Evolutionary conservation across 1,139 yeast genomes (phyloP), one percentile per base, ranked within the genome.

Genomic region (Debaryomyces psychrophilus): DNA sequence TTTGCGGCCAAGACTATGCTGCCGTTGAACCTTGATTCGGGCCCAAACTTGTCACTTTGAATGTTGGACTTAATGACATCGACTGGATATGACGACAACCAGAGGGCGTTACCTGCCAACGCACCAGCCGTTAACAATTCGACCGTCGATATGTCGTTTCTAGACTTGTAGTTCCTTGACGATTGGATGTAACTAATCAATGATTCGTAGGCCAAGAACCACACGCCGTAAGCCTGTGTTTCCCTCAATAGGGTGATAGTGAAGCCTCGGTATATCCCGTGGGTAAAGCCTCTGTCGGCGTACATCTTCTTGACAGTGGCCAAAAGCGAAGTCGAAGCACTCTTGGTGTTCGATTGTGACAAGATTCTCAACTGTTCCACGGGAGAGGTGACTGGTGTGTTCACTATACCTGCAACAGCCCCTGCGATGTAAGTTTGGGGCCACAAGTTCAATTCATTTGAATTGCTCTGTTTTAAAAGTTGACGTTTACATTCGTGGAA

Each of bases 151-250:
- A 86, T 73, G 15, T 82, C 78, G 39, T 74, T 68, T 49, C 92
- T 68, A 12, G 71, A 65, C 28, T 58, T 58, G 50, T 72, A 73
- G 35, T 62, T 64, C 37, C 66, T 62, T 9, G 55, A 54, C 27
- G 60, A 58, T 29, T 70, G 64, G 15, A 81, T 69, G 44, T 64
- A 61, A 42, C 69, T 70, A 57, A 87, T 81, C 45, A 87, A 65
- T 36, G 71, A 73, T 59, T 87, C 95, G 61, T 84, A 87, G 0
- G 90, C 74, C 50, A 85, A 66, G 55, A 87, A 87, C 95, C 95
- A 87, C 12, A 85, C 83, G 12, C 95, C 95, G 57, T 87, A 87
- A 0, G 93, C 92, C 60, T 87, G 95, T 8, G 83, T 73, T 58
- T 87, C 95, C 53, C 95, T 72, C 3, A 80, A 44, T 2, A 84